Evolutionary conservation across 257 asterid genomes (phyloP).

Genomic region (Petunia secreta): DNA sequence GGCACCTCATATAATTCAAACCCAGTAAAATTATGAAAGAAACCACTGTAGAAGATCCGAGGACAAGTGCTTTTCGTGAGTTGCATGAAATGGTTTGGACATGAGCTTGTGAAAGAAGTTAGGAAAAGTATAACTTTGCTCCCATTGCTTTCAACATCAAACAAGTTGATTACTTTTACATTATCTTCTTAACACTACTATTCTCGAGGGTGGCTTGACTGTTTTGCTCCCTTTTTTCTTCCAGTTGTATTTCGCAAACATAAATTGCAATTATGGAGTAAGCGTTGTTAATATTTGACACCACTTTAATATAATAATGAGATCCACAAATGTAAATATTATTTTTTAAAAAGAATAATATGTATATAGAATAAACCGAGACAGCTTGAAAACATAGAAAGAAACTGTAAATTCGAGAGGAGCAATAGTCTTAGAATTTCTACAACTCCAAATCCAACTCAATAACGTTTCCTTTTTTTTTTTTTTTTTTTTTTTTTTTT

Average conservation of each 20-base stretch:
- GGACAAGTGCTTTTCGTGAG: not conserved
- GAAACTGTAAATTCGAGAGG: no score
- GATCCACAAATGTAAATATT: no score
- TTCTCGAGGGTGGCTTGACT: not conserved
- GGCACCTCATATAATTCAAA: no score
- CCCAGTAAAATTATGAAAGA: not conserved
- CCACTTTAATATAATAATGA: no score
- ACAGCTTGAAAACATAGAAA: no score
- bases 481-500: no score
- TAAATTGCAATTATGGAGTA: not conserved
- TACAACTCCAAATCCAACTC: no score
- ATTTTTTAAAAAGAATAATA: no score
- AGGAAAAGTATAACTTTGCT: slow-evolving; percentile 7
- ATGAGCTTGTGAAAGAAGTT: not conserved
- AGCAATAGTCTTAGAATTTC: no score
- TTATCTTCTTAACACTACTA: not conserved
- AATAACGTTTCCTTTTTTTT: no score
- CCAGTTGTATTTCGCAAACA: not conserved
- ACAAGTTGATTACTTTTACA: slow-evolving; percentile 8
- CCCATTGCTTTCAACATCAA: slow-evolving; percentile 11
- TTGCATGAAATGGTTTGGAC: not conserved
- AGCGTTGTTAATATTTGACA: no score
- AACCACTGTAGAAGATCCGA: not conserved
- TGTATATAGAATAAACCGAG: no score
- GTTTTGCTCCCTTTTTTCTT: not conserved